Base-by-base conservation (phyloP, 371 early-diverging fungal species). In the Mucor plumbeus region DNA sequence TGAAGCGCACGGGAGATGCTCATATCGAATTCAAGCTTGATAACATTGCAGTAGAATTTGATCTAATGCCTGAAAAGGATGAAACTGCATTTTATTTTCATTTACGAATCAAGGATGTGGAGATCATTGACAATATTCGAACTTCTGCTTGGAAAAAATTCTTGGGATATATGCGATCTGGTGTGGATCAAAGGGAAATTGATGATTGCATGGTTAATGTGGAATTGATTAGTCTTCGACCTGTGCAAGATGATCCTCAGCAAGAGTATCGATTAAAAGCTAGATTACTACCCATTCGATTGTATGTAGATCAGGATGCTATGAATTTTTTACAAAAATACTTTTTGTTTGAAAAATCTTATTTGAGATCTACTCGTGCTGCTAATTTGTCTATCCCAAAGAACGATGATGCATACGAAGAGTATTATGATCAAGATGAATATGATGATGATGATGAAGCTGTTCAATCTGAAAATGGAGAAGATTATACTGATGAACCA, bases 291-390 rank as follows among this genome's bases (percentile, higher is more conserved):
- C 99, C 99, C 0, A 59, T 97, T 39, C 86, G 95, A 35, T 83
- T 96, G 61, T 92, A 94, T 70, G 85, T 98, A 9, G 98, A 98
- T 75, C 98, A 98, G 72, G 98, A 98, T 70, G 94, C 98, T 2
- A 77, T 98, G 31, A 84, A 83, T 3, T 96, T 95, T 72, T 64
- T 97, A 69, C 86, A 93, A 31, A 75, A 84, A 17, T 98, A 94
- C 78, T 94, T 96, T 78, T 81, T 87, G 1, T 84, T 84, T 76
- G 82, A 86, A 21, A 73, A 65, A 9, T 59, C 59, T 48, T 36
- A 71, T 66, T 62, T 79, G 65, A 59, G 69, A 13, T 81, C 81
- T 0, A 78, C 76, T 0, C 15, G 66, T 17, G 65, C 64, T 57
- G 70, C 75, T 5, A 75, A 81, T 59, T 50, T 62, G 7, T 63